Evolutionary conservation across 2,329 filamentous ascomycete genomes (phyloP), one percentile per base, ranked within the genome.

Genomic region (Rhexocercosporidium sp.): DNA sequence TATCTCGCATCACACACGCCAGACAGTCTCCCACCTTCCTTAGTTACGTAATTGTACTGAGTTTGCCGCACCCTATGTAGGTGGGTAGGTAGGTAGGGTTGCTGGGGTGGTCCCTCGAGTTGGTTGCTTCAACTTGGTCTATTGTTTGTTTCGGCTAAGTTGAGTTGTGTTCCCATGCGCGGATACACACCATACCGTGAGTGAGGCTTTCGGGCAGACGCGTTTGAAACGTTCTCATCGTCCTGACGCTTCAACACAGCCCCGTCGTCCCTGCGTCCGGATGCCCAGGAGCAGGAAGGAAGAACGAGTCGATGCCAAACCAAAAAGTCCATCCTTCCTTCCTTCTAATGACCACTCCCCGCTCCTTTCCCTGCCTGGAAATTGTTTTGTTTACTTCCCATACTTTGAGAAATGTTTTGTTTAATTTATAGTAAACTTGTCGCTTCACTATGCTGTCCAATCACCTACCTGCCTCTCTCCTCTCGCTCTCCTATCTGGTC

Each of bases 401-500:
- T 16, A 18, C 14, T 16, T 18, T 16, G 16, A n/a, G 34, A 37
- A 7, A 7, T 37, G 12, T 11, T n/a, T 37, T 37, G 34, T 51
- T 12, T 51, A 51, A 51, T 51, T 27, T 51, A 22, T 18, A 27
- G 47, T 51, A 27, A 27, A 51, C 27, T 51, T 27, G 2, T 27
- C 16, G 16, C 9, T 3, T 44, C 65, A 66, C 29, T 7, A 66
- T 66, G 65, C 56, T 53, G 57, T 63, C 53, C 41, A 46, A 46
- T 11, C 14, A 59, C 14, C 29, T 54, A 44, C 56, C 65, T 29
- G 59, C 65, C 5, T 62, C 67, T 39, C 12, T 71, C 39, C 39
- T 70, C 7, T 59, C 61, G 20, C 63, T 72, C 39, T 70, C 72
- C 51, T 68, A 49, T 51, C 70, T 78, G 60, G 71, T 78, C 14